phyloP scores from a whole-genome alignment of 2,329 filamentous ascomycete species.

The Venturia nashicola region DNA sequence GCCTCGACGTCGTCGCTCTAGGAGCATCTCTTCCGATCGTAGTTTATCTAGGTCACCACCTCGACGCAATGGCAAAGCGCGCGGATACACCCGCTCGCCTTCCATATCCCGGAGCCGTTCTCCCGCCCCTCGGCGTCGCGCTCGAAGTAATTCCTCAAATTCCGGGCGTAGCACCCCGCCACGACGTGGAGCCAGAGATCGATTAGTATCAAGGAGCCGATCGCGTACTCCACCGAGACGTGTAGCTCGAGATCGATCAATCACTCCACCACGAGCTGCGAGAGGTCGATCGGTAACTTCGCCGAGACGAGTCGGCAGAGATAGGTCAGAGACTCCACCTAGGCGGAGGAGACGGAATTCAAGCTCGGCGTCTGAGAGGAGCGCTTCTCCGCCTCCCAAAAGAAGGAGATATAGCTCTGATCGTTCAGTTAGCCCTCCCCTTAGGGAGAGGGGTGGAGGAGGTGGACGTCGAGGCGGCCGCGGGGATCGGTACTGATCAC shows the following conservation, averaged over 20 bases:
- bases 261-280: constrained; percentile 6
- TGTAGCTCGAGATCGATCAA: neutral
- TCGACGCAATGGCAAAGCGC: constrained; percentile 12
- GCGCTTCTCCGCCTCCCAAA: neutral
- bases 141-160: neutral
- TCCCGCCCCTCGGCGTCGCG: constrained; percentile 4
- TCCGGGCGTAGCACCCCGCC: neutral
- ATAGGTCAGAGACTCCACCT: constrained; percentile 1
- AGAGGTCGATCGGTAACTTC: constrained; percentile 11
- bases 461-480: neutral
- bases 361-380: neutral
- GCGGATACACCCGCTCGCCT: constrained; percentile 10
- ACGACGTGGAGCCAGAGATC: neutral
- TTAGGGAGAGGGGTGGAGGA: neutral
- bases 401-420: constrained; percentile 5
- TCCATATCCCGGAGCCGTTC: constrained; percentile 10
- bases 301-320: constrained; percentile 9
- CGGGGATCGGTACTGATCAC: neutral
- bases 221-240: constrained; percentile 12
- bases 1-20: constrained; percentile 7
- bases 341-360: constrained; percentile 4
- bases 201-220: constrained; percentile 4
- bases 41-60: constrained; percentile 17
- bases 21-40: constrained; percentile 6
- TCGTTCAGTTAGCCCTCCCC: neutral